Conservation (phyloP, 352 stramenopile species). For the Globisporangium echinulatum region DNA sequence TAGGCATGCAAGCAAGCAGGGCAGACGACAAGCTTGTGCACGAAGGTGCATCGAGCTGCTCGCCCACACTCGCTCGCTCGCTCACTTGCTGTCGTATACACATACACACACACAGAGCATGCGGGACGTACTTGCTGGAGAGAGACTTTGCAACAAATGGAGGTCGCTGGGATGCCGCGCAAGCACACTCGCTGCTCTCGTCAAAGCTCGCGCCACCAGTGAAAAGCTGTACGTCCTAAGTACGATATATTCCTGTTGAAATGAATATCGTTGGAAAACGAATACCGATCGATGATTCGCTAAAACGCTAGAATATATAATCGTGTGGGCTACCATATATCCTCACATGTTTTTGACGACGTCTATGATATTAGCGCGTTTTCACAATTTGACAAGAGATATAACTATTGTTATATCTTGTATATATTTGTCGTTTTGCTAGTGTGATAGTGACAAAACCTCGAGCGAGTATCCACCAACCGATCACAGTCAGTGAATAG, state of each 20-base stretch:
- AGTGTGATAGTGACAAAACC: conserved; percentile 13
- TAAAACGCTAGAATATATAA: neutral
- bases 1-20: too few relatives aligned
- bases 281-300: neutral
- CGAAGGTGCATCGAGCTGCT: too few relatives aligned
- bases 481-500: conserved; percentile 13
- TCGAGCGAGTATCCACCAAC: conserved; percentile 21
- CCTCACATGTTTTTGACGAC: neutral
- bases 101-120: conserved; percentile 14
- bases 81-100: too few relatives aligned
- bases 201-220: conserved; percentile 26
- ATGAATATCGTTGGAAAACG: too few relatives aligned
- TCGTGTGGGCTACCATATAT: neutral
- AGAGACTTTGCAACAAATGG: conserved; percentile 86
- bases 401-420: too few relatives aligned
- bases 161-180: conserved; percentile 5
- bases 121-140: conserved; percentile 76
- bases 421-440: too few relatives aligned
- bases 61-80: too few relatives aligned
- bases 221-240: conserved; percentile 11
- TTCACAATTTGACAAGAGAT: too few relatives aligned
- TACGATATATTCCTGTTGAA: too few relatives aligned
- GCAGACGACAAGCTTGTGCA: too few relatives aligned
- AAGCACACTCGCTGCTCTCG: neutral
- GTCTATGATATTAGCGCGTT: neutral